Conservation (phyloP, 306 rosid genomes). For the Herpetospermum pedunculosum region DNA sequence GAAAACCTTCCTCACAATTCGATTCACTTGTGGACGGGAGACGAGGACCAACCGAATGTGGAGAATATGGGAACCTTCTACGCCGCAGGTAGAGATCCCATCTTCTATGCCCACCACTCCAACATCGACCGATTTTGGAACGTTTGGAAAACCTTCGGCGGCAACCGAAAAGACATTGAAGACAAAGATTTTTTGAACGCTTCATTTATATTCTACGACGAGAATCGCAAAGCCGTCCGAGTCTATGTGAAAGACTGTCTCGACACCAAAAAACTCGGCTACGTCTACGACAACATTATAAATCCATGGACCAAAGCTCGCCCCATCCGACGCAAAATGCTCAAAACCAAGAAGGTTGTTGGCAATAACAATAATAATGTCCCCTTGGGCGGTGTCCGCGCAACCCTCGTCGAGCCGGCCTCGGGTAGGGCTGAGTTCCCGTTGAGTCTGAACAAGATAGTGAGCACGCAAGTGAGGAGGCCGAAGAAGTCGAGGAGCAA, state of each 20-base stretch:
- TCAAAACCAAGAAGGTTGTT: too few relatives aligned
- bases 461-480: constrained; percentile 34
- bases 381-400: too few relatives aligned
- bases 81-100: constrained; percentile 60
- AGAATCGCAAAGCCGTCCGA: constrained; percentile 41
- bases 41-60: constrained; percentile 21
- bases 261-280: constrained; percentile 37
- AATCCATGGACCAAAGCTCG: constrained; percentile 41
- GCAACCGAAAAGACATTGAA: constrained; percentile 23
- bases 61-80: constrained; percentile 70
- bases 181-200: constrained; percentile 54
- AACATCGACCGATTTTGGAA: constrained; percentile 62
- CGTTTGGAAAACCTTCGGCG: constrained; percentile 50
- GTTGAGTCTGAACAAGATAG: constrained; percentile 16
- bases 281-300: constrained; percentile 46
- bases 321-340: constrained; percentile 24
- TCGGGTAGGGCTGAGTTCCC: too few relatives aligned
- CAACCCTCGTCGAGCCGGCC: too few relatives aligned
- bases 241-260: constrained; percentile 62
- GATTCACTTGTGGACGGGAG: constrained; percentile 48
- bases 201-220: constrained; percentile 55
- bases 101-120: constrained; percentile 51
- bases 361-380: too few relatives aligned
- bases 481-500: constrained; percentile 36
- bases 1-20: constrained; percentile 54